Conservation (phyloP, 306 rosid genomes). For the Pyrus pyrifolia region DNA sequence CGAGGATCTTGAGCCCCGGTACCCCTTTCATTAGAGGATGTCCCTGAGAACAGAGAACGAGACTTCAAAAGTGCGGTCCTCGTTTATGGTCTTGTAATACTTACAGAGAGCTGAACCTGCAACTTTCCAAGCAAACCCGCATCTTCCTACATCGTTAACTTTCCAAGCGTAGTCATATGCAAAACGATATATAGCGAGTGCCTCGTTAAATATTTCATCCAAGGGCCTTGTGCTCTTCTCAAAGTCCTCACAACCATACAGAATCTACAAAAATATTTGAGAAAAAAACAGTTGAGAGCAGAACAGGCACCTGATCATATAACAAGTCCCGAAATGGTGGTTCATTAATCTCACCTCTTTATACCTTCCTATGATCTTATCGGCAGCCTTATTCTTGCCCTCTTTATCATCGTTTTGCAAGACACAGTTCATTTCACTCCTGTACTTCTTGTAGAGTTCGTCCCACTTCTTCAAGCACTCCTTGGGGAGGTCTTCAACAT, state of each 20-base stretch:
- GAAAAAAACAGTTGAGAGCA: slow-evolving; percentile 5
- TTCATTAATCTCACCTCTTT: slow-evolving; percentile 28
- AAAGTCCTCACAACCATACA: slow-evolving; percentile 37
- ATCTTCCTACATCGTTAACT: background rate
- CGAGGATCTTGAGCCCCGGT: too few species aligned
- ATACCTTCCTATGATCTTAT: slow-evolving; percentile 29
- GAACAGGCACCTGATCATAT: background rate
- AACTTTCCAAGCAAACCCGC: slow-evolving; percentile 62
- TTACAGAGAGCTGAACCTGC: slow-evolving; percentile 55
- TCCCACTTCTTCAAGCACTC: slow-evolving; percentile 34
- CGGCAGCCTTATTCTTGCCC: slow-evolving; percentile 26
- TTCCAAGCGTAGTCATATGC: slow-evolving; percentile 39
- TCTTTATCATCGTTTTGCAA: background rate
- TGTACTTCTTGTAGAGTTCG: slow-evolving; percentile 14
- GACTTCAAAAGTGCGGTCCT: slow-evolving; percentile 18
- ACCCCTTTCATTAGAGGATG: background rate
- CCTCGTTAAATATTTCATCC: slow-evolving; percentile 44
- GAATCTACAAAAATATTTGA: slow-evolving; percentile 22
- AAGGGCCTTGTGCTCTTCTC: slow-evolving; percentile 30
- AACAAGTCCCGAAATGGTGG: too few species aligned
- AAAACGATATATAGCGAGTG: slow-evolving; percentile 52
- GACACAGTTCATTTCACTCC: slow-evolving; percentile 33
- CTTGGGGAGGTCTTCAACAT: slow-evolving; percentile 35
- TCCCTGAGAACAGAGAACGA: slow-evolving; percentile 42
- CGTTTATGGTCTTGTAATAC: slow-evolving; percentile 18